phyloP scores from a whole-genome alignment of 805 yeast species.

The Nakazawaea sp. region DNA sequence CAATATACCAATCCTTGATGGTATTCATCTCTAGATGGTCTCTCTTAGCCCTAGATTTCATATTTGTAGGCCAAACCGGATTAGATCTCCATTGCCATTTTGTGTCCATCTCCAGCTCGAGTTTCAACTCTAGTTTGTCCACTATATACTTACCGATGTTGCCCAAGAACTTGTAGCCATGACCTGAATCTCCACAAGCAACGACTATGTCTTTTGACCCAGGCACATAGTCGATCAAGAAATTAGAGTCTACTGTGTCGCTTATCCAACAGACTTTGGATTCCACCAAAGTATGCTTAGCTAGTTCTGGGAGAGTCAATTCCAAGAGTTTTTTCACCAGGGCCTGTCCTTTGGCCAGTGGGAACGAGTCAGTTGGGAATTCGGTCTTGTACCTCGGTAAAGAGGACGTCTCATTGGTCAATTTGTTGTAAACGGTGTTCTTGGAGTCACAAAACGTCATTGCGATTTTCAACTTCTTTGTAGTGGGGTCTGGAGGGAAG shows the following conservation, averaged over 20 bases:
- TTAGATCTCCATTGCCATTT: constrained; percentile 25
- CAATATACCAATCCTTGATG: constrained; percentile 11
- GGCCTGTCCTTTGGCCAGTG: constrained; percentile 16
- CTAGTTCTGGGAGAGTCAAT: constrained; percentile 29
- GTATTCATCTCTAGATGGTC: constrained; percentile 13
- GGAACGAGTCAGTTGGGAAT: constrained; percentile 24
- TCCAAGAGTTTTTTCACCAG: constrained; percentile 21
- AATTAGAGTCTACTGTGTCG: constrained; percentile 28
- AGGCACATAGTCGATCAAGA: constrained; percentile 29
- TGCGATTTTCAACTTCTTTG: constrained; percentile 30
- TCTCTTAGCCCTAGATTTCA: constrained; percentile 12
- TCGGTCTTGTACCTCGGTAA: constrained; percentile 28
- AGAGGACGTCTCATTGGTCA: constrained; percentile 15
- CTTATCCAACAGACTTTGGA: constrained; percentile 15
- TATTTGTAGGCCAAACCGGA: constrained; percentile 12
- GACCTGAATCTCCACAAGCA: constrained; percentile 36
- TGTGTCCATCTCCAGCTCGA: constrained; percentile 14
- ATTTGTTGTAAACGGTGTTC: constrained; percentile 20
- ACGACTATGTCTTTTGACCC: constrained; percentile 21
- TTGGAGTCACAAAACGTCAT: constrained; percentile 19
- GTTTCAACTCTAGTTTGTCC: constrained; percentile 18
- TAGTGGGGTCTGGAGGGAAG: constrained; percentile 38
- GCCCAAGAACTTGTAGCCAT: constrained; percentile 34
- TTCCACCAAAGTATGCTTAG: constrained; percentile 15
- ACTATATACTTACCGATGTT: constrained; percentile 32